phyloP scores from a whole-genome alignment of 441 rosid genomes.

The Aleurites moluccanus region DNA sequence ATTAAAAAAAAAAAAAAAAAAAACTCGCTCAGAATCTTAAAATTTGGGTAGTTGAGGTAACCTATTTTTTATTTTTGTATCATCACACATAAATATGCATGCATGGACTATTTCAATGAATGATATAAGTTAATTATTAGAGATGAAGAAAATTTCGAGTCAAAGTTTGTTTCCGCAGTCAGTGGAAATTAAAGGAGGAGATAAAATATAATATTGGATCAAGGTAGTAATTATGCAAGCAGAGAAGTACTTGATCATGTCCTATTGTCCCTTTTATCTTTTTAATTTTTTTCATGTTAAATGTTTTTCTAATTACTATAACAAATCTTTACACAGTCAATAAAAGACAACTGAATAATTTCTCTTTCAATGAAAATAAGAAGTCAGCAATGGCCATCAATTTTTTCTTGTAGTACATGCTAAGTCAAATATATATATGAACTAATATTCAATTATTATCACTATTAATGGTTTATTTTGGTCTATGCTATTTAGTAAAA shows the following conservation, averaged over 20 bases:
- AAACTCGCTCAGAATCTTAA: too few relatives aligned
- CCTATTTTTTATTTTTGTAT: too few relatives aligned
- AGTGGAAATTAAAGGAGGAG: not conserved
- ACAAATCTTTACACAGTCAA: slow-evolving; percentile 3
- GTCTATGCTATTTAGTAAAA: not conserved
- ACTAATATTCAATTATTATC: not conserved
- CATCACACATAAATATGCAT: too few relatives aligned
- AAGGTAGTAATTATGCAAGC: too few relatives aligned
- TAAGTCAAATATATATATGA: not conserved
- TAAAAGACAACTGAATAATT: not conserved
- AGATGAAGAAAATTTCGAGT: not conserved
- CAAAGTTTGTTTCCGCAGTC: not conserved
- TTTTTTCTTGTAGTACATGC: not conserved
- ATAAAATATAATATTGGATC: too few relatives aligned
- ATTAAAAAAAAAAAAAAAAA: too few relatives aligned
- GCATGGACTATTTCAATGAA: too few relatives aligned
- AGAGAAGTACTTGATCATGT: too few relatives aligned
- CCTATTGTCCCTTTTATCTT: not conserved
- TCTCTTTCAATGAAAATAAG: not conserved
- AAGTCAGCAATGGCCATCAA: not conserved
- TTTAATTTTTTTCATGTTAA: not conserved
- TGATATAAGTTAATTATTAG: too few relatives aligned
- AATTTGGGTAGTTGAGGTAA: too few relatives aligned
- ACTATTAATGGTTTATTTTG: not conserved
- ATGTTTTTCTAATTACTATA: not conserved